Percentiles rank a stretch among this genome's conserved stretches.
Evolutionary conservation across 2,329 filamentous ascomycete species (phyloP).

Genomic region (Allantophomopsis lycopodina): DNA sequence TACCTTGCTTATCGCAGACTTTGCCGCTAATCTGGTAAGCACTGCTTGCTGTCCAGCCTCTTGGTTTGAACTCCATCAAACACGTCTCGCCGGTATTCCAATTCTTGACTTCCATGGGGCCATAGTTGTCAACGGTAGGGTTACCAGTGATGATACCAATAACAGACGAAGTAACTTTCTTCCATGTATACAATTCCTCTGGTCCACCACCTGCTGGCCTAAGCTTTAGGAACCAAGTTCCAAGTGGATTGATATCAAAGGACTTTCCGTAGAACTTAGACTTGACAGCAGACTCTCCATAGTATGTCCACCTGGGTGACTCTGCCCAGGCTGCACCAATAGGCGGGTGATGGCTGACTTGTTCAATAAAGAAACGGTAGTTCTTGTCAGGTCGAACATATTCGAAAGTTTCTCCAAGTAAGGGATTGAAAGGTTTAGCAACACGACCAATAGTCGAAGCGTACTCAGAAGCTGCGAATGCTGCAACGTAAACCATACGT

Average conservation of each 20-base stretch:
- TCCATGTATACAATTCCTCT: slow-evolving; percentile 93
- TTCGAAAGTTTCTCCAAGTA: slow-evolving; percentile 93
- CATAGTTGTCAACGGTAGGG: slow-evolving; percentile 95
- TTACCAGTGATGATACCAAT: slow-evolving; percentile 96
- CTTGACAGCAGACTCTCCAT: slow-evolving; percentile 86
- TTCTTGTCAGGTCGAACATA: slow-evolving; percentile 93
- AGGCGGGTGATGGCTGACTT: slow-evolving; percentile 94
- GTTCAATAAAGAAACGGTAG: slow-evolving; percentile 96
- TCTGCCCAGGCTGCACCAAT: slow-evolving; percentile 90
- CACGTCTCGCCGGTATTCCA: slow-evolving; percentile 92
- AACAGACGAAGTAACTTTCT: slow-evolving; percentile 96
- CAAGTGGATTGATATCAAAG: slow-evolving; percentile 91
- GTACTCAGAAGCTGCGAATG: slow-evolving; percentile 93
- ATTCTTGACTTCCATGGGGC: slow-evolving; percentile 93
- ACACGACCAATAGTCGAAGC: slow-evolving; percentile 94
- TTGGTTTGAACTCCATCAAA: slow-evolving; percentile 80
- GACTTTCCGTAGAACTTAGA: slow-evolving; percentile 97
- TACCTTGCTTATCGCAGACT: slow-evolving; percentile 66
- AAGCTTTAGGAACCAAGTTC: slow-evolving; percentile 90
- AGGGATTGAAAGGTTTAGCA: slow-evolving; percentile 94
- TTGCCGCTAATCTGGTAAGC: slow-evolving; percentile 83
- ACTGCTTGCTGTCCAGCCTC: slow-evolving; percentile 89
- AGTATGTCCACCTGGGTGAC: slow-evolving; percentile 91
- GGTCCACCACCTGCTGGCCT: slow-evolving; percentile 58
- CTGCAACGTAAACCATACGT: slow-evolving; percentile 85